A percentile compares a stretch with the other conserved stretches of the same genome.
These are phyloP conservation scores for Verticillium klebahnii DNA, from an alignment of 2,329 filamentous ascomycete species.

Conservation along the genomic window DNA sequence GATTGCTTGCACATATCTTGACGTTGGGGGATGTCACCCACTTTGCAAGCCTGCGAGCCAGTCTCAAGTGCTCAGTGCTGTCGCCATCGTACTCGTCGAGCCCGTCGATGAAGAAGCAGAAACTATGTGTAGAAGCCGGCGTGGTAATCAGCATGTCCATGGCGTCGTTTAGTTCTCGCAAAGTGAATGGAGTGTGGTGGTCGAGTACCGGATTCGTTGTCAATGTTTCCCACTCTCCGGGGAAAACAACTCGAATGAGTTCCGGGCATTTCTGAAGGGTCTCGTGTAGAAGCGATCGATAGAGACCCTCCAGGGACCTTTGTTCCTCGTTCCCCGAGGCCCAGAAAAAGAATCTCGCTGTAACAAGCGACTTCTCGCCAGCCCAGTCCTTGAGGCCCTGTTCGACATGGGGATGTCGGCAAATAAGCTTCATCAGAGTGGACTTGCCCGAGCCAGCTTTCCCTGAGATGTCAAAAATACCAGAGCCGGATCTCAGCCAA, in stretches of 20 bases:
- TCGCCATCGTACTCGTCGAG: conserved; percentile 11
- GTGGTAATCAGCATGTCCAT: neutral
- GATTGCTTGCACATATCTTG: conserved; percentile 15
- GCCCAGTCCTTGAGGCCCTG: conserved; percentile 3
- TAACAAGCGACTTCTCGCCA: neutral
- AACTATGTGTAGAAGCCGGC: neutral
- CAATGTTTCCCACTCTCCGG: neutral
- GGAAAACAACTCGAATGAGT: neutral
- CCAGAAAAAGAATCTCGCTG: conserved; percentile 9
- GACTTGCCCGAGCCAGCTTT: conserved; percentile 8
- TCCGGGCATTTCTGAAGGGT: conserved; percentile 2
- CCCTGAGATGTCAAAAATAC: conserved; percentile 5
- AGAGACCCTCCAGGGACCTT: conserved; percentile 8
- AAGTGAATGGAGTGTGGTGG: neutral
- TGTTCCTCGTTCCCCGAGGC: conserved; percentile 2
- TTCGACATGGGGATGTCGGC: neutral
- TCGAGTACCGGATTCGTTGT: neutral
- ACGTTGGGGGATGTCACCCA: conserved; percentile 1
- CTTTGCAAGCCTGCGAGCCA: conserved; percentile 6
- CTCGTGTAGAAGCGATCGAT: conserved; percentile 3
- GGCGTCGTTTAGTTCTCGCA: neutral
- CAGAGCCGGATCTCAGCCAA: neutral
- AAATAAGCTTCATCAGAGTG: conserved; percentile 10
- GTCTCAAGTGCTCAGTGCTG: conserved; percentile 8
- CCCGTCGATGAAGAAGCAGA: conserved; percentile 17